Evolutionary conservation across 192 early-diverging fungal genomes (phyloP), one percentile per base, ranked within the genome.

Genomic region (Umbelopsis ramanniana): DNA sequence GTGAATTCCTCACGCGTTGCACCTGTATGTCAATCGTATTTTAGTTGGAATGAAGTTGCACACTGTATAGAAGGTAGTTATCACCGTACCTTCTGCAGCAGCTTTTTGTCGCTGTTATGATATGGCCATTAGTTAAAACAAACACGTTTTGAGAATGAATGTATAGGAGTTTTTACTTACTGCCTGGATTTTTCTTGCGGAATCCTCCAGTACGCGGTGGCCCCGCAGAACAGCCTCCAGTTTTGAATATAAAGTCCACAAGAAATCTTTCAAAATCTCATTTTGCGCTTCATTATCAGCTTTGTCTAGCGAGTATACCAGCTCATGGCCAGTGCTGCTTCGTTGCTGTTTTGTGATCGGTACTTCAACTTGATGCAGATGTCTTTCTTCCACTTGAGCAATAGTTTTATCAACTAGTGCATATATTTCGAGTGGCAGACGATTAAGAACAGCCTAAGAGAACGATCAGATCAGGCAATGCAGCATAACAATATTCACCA

Each of bases 191-290:
- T 84, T 84, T 46, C 82, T 76, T 9, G 89, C 85, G n/a, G 87
- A 80, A 22, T 89, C 82, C 46, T 90, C 78, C n/a, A 92, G 80
- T 50, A 89, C 89, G 45, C 89, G 84, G 57, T 94, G 91, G 53
- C 91, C 92, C 74, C 91, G 89, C 2, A 91, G 68, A 7, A 94
- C 90, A 4, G 91, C 85, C 68, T 91, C 90, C 14, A 94, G 68
- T 66, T 92, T 90, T 1, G 90, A 92, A 81, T 89, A 94, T 55
- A 93, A 70, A 0, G 91, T 92, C 80, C 92, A 89, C 12, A 92
- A 81, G 75, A 93, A 82, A 71, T 94, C 93, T 69, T 84, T 87
- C 67, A 94, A 67, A 43, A 92, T 85, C 74, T 94, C 93, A 37
- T 88, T 87, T 60, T 89, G 84, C 1, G 79, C 80, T 29, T 88